Evolutionary conservation across 176 grass and related monocot species (phyloP), one percentile per base, ranked within the genome.

Genomic region (Triticum urartu): DNA sequence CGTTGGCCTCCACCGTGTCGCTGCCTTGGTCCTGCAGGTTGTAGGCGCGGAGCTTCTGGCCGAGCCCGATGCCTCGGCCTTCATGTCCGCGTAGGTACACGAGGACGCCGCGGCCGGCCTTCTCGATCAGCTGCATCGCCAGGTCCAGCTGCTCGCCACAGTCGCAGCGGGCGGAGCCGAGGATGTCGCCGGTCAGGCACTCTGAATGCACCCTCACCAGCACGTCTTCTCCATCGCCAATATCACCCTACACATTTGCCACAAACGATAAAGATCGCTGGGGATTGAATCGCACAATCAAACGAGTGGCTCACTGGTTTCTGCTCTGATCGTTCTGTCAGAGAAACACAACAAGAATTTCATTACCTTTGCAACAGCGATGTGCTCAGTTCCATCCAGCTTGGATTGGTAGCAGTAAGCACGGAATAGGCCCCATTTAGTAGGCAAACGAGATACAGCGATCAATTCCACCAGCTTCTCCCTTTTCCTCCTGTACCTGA

Each of bases 41-140:
- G 85, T 95, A 94, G 28, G 97, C 94, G 28, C 84, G 88, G 67
- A 98, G 90, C 77, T 98, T 98, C 66, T 91, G 91, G 22, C 97
- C 97, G 22, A 95, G 86, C 8, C 97, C 97, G 22, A 98, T 98
- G 81, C 97, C 93, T 71, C 97, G 88, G 11, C 97, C 97, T 66
- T 98, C 97, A n/a, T 98, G 97, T 11, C 94, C 97, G 3, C 97
- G 94, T 35, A 98, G 86, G 78, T 95, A 98, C 21, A 98, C 94
- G 11, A 98, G 65, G 81, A 92, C 97, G 25, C 94, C 97, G 52
- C 94, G 91, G 45, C 92, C 97, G 43, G 87, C 90, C 87, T 95
- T 91, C 26, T 98, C 94, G 70, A 98, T 95, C 33, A 95, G 80
- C 74, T 89, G 88, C 84, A 98, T 70, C 14, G 93, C 97, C 3